phyloP scores from a whole-genome alignment of 345 rosid genomes.

The Boechera retrofracta region DNA sequence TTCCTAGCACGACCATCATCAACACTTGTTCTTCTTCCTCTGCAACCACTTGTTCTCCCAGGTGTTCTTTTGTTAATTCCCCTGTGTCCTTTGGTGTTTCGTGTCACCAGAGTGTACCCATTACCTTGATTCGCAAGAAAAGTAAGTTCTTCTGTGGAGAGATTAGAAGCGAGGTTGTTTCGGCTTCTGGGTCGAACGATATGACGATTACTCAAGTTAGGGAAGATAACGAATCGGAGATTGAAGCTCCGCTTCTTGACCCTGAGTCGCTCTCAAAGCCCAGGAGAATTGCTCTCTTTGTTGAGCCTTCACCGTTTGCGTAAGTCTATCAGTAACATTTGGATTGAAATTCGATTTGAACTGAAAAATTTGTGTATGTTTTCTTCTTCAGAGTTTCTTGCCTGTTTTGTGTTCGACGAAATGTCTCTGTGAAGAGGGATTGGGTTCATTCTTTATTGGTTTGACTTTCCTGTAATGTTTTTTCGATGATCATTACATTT shows the following conservation, averaged over 20 bases:
- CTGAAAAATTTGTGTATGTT: too few species aligned
- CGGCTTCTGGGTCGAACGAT: slow-evolving; percentile 45
- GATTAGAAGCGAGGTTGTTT: slow-evolving; percentile 15
- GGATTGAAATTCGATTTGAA: too few species aligned
- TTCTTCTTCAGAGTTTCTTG: background rate
- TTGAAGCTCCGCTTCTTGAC: slow-evolving; percentile 53
- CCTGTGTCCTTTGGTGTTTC: slow-evolving; percentile 39
- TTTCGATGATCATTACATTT: background rate
- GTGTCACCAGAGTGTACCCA: slow-evolving; percentile 46
- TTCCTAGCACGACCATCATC: slow-evolving; percentile 26
- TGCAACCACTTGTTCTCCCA: slow-evolving; percentile 26
- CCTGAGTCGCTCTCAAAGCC: slow-evolving; percentile 59
- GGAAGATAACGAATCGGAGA: slow-evolving; percentile 59
- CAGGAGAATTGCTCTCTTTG: slow-evolving; percentile 89
- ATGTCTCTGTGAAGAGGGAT: slow-evolving; percentile 25
- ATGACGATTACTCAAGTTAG: slow-evolving; percentile 62
- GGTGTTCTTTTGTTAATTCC: slow-evolving; percentile 28
- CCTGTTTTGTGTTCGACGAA: slow-evolving; percentile 40
- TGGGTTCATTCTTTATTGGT: background rate
- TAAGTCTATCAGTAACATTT: slow-evolving; percentile 44
- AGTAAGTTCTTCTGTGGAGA: background rate
- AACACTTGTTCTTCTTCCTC: slow-evolving; percentile 36
- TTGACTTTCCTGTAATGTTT: slow-evolving; percentile 27
- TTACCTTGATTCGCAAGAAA: slow-evolving; percentile 39
- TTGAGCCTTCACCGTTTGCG: slow-evolving; percentile 99